A percentile compares a stretch with the other conserved stretches of the same genome.
phyloP scores from a whole-genome alignment of 306 rosid genomes.

The Ziziphus jujuba region DNA sequence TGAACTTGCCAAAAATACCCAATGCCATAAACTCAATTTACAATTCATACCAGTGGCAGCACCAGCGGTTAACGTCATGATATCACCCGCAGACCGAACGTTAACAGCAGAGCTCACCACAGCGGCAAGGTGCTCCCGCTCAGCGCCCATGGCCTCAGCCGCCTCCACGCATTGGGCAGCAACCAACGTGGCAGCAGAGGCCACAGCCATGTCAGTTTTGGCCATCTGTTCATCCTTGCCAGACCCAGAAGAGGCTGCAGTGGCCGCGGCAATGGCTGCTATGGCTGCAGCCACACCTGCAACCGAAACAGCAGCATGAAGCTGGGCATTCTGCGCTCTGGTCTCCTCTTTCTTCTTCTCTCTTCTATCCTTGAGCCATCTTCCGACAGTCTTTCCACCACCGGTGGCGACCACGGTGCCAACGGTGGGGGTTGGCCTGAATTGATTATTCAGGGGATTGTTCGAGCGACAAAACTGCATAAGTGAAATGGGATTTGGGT shows the following conservation, averaged over 20 bases:
- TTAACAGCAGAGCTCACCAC: conserved; percentile 91
- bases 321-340: conserved; percentile 83
- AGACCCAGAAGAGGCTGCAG: conserved; percentile 54
- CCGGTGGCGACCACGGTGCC: conserved; percentile 21
- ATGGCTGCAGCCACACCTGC: conserved; percentile 89
- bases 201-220: conserved; percentile 79
- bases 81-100: conserved; percentile 84
- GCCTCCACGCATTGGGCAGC: conserved; percentile 97
- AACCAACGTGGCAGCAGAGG: conserved; percentile 87
- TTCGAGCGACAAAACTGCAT: conserved; percentile 58
- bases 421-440: conserved; percentile 32
- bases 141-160: conserved; percentile 91
- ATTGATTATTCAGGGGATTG: conserved; percentile 36
- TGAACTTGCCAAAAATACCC: not conserved
- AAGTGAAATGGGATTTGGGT: not conserved
- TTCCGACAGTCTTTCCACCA: conserved; percentile 79
- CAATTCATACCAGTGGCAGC: conserved; percentile 57
- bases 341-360: conserved; percentile 93
- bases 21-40: not conserved
- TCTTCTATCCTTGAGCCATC: conserved; percentile 91
- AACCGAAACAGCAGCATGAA: conserved; percentile 84
- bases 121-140: conserved; percentile 77
- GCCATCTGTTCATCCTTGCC: conserved; percentile 67
- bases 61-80: conserved; percentile 83
- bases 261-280: conserved; percentile 83